Evolutionary conservation across 257 asterid genomes (phyloP).

Genomic region (Penstemon barbatus): DNA sequence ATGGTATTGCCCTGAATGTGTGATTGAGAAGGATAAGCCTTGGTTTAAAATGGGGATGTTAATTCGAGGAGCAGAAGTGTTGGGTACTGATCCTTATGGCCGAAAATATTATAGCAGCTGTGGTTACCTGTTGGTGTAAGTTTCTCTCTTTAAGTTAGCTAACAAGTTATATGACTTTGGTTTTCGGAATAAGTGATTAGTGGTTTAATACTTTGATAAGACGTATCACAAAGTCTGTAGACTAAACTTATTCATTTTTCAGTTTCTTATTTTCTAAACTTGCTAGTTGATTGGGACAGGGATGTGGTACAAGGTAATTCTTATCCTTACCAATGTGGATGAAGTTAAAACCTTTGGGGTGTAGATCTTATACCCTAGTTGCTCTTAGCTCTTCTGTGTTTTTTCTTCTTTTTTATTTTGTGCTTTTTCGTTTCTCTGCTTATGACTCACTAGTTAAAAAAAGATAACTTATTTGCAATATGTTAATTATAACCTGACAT

Average conservation of each 20-base stretch:
- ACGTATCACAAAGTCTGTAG: slow-evolving; percentile 9
- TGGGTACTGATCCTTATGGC: slow-evolving; percentile 82
- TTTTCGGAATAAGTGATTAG: slow-evolving; percentile 21
- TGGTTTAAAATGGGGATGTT: slow-evolving; percentile 61
- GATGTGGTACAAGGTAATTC: slow-evolving; percentile 12
- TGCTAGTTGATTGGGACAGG: slow-evolving; percentile 7
- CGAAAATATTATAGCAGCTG: slow-evolving; percentile 75
- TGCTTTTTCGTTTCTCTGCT: background rate
- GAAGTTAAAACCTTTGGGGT: slow-evolving; percentile 1
- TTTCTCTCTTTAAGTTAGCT: slow-evolving; percentile 31
- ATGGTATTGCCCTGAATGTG: slow-evolving; percentile 98
- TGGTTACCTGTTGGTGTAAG: slow-evolving; percentile 93
- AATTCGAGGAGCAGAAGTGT: slow-evolving; percentile 72
- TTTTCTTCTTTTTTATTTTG: background rate
- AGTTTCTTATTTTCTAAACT: slow-evolving; percentile 14
- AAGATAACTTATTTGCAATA: background rate
- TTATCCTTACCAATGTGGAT: slow-evolving; percentile 3
- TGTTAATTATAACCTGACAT: background rate
- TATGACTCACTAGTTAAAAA: slow-evolving; percentile 3
- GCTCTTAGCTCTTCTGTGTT: slow-evolving; percentile 1
- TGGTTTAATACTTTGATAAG: slow-evolving; percentile 9
- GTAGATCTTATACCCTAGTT: background rate
- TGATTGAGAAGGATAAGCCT: slow-evolving; percentile 63
- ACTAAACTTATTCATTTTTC: slow-evolving; percentile 14
- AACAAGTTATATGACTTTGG: slow-evolving; percentile 13